Evolutionary conservation across 2,329 filamentous ascomycete species (phyloP).

Genomic region (Akanthomyces lecanii): DNA sequence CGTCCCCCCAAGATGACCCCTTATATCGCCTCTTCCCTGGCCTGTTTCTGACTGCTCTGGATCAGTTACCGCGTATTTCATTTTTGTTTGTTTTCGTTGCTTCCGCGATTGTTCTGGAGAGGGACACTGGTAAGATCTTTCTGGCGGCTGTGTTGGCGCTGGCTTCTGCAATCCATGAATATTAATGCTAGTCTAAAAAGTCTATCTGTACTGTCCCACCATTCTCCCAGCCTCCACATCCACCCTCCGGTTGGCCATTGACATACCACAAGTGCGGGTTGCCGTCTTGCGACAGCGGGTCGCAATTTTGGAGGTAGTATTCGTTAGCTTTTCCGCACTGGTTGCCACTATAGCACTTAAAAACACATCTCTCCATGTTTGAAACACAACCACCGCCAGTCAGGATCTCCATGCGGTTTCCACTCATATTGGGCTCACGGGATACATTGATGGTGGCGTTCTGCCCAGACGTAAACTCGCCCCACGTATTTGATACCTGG

Average conservation of each 20-base stretch:
- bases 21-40: no score
- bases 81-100: no score
- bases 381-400: slow-evolving; percentile 36
- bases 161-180: background rate
- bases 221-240: slow-evolving; percentile 27
- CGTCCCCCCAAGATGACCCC: no score
- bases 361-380: slow-evolving; percentile 39
- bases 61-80: no score
- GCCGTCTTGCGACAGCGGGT: slow-evolving; percentile 22
- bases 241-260: slow-evolving; percentile 25
- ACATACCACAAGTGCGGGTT: slow-evolving; percentile 22
- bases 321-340: slow-evolving; percentile 30
- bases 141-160: no score
- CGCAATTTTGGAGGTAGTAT: slow-evolving; percentile 37
- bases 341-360: slow-evolving; percentile 33
- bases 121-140: no score
- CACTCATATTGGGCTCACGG: slow-evolving; percentile 42
- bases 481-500: slow-evolving; percentile 40
- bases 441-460: no score
- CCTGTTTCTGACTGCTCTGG: no score
- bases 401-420: slow-evolving; percentile 31
- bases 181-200: no score
- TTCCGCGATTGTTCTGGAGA: no score
- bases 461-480: slow-evolving; percentile 37
- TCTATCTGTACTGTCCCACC: slow-evolving; percentile 20